These are phyloP conservation scores for Picea glauca DNA, from an alignment of 75 land plant species.

Conservation along the genomic window DNA sequence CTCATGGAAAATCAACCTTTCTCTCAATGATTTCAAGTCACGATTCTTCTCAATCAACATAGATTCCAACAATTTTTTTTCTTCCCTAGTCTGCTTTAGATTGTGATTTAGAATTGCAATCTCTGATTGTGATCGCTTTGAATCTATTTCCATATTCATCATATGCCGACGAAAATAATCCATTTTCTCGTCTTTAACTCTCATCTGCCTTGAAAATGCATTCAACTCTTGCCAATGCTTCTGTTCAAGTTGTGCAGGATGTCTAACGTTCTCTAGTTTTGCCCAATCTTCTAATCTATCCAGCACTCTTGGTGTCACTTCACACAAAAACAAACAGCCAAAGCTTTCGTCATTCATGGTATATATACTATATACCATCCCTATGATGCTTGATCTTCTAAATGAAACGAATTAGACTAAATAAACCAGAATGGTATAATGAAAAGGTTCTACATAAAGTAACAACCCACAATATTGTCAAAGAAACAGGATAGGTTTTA, in stretches of 20 bases:
- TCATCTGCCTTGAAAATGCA: slow-evolving; percentile 78
- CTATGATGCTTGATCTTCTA: background rate
- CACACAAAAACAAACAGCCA: slow-evolving; percentile 3
- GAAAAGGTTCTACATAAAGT: background rate
- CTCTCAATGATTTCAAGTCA: slow-evolving; percentile 45
- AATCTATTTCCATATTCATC: slow-evolving; percentile 56
- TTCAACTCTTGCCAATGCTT: slow-evolving; percentile 66
- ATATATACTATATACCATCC: background rate
- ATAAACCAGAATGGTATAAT: background rate
- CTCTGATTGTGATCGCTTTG: slow-evolving; percentile 42
- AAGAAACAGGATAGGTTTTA: background rate
- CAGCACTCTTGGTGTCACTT: slow-evolving; percentile 23
- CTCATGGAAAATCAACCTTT: slow-evolving; percentile 18
- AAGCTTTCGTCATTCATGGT: background rate
- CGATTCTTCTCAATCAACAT: slow-evolving; percentile 30
- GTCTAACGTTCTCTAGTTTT: slow-evolving; percentile 40
- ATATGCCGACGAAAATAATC: slow-evolving; percentile 56
- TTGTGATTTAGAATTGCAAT: slow-evolving; percentile 36
- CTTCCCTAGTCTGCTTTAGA: slow-evolving; percentile 34
- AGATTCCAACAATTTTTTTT: slow-evolving; percentile 43
- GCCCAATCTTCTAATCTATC: slow-evolving; percentile 62
- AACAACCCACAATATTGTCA: background rate
- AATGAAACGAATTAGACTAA: background rate
- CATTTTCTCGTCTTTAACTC: slow-evolving; percentile 70
- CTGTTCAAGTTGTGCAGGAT: slow-evolving; percentile 41